These are phyloP conservation scores for Nectriaceae sp. DNA, from an alignment of 2,329 filamentous ascomycete genomes.

Conservation along the genomic window DNA sequence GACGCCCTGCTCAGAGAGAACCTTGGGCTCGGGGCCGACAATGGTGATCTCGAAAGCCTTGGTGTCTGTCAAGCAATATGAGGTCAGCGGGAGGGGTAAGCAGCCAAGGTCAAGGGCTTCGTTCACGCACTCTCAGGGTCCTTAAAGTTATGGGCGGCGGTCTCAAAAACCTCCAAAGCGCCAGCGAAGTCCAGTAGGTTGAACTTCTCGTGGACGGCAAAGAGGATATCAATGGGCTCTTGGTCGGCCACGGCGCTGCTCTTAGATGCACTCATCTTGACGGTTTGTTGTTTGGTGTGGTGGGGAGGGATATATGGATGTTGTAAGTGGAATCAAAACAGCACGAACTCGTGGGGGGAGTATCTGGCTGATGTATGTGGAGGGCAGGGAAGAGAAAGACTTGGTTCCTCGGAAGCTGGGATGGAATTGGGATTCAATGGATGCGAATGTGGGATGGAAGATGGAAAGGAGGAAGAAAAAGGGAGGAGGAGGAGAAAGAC, in stretches of 20 bases:
- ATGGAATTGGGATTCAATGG: conserved; percentile 24
- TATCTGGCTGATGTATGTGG: not conserved
- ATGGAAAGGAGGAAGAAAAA: conserved; percentile 24
- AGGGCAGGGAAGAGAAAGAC: conserved; percentile 1
- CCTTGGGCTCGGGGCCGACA: conserved; percentile 53
- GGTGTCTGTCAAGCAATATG: conserved; percentile 40
- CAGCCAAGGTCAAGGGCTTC: conserved; percentile 1
- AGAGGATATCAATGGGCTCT: conserved; percentile 61
- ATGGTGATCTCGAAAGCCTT: conserved; percentile 62
- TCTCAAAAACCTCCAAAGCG: conserved; percentile 52
- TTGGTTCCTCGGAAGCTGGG: conserved; percentile 8
- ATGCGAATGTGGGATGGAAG: conserved; percentile 21
- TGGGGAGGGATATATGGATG: conserved; percentile 23
- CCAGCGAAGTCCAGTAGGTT: conserved; percentile 61
- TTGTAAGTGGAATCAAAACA: conserved; percentile 16
- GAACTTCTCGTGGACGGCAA: conserved; percentile 62
- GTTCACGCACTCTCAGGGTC: conserved; percentile 49
- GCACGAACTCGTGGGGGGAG: conserved; percentile 7
- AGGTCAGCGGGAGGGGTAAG: conserved; percentile 26
- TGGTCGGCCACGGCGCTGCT: conserved; percentile 58
- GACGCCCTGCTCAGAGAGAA: conserved; percentile 64
- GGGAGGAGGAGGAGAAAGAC: conserved; percentile 22
- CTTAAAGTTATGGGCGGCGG: conserved; percentile 54
- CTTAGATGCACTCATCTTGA: conserved; percentile 60
- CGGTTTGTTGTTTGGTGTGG: conserved; percentile 28